Conservation (phyloP, 2,329 filamentous ascomycete species). For the Colletotrichum trifolii region DNA sequence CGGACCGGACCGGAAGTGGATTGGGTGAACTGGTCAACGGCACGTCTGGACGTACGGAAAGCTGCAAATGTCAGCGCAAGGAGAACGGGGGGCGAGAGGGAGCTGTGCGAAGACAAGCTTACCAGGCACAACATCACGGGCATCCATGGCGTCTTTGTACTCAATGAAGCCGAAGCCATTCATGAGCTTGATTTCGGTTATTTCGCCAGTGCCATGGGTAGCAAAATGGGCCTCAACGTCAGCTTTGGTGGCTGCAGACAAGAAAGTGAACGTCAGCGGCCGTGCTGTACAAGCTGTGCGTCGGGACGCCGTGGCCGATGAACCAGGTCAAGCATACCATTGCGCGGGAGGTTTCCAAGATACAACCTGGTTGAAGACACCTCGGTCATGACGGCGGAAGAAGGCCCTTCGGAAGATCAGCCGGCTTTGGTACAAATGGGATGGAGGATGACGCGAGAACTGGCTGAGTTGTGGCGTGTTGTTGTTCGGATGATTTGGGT, state of each 20-base stretch:
- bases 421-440: background rate
- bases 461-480: too few species aligned
- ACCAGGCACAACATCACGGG: conserved; percentile 98
- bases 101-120: conserved; percentile 52
- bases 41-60: conserved; percentile 66
- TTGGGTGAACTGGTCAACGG: background rate
- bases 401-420: background rate
- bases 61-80: conserved; percentile 51
- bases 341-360: conserved; percentile 95
- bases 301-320: conserved; percentile 15
- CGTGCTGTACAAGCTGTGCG: background rate
- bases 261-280: conserved; percentile 17
- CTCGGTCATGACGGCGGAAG: conserved; percentile 74
- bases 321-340: conserved; percentile 72
- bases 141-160: conserved; percentile 98
- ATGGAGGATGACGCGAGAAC: too few species aligned
- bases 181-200: conserved; percentile 99
- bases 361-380: conserved; percentile 96
- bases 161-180: conserved; percentile 99
- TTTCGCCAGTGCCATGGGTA: conserved; percentile 95
- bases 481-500: too few species aligned
- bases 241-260: conserved; percentile 85
- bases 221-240: conserved; percentile 97
- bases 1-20: conserved; percentile 36
- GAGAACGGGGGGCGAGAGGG: background rate